Conservation (phyloP, 257 asterid species). For the Asclepias syriaca region DNA sequence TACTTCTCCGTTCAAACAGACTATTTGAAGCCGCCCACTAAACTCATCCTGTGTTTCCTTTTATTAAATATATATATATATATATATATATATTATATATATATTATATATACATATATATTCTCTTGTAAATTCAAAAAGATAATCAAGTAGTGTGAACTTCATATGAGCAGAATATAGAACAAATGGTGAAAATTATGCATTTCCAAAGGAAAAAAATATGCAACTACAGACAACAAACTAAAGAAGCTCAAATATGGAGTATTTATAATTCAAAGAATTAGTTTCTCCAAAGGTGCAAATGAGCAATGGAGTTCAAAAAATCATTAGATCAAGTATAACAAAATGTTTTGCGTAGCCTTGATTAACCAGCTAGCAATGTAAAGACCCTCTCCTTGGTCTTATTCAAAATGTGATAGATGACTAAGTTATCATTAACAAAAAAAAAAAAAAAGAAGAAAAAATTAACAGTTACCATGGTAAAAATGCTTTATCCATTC, state of each 20-base stretch:
- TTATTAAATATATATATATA: too few relatives aligned
- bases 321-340: constrained; percentile 18
- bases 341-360: constrained; percentile 31
- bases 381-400: constrained; percentile 23
- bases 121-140: too few relatives aligned
- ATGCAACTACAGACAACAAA: background rate
- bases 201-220: background rate
- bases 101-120: too few relatives aligned
- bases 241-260: background rate
- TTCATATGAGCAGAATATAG: too few relatives aligned
- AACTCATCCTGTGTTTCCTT: too few relatives aligned
- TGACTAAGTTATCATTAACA: background rate
- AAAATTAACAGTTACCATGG: constrained; percentile 14
- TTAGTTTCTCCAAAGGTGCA: background rate
- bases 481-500: constrained; percentile 4
- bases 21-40: too few relatives aligned
- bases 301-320: constrained; percentile 12
- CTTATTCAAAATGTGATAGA: constrained; percentile 25
- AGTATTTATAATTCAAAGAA: background rate
- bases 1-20: too few relatives aligned
- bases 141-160: too few relatives aligned
- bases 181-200: too few relatives aligned
- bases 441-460: constrained; percentile 16
- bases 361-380: constrained; percentile 19
- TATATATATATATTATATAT: too few relatives aligned